Conservation (phyloP, 2,329 filamentous ascomycete species). For the Aureobasidium sp. region DNA sequence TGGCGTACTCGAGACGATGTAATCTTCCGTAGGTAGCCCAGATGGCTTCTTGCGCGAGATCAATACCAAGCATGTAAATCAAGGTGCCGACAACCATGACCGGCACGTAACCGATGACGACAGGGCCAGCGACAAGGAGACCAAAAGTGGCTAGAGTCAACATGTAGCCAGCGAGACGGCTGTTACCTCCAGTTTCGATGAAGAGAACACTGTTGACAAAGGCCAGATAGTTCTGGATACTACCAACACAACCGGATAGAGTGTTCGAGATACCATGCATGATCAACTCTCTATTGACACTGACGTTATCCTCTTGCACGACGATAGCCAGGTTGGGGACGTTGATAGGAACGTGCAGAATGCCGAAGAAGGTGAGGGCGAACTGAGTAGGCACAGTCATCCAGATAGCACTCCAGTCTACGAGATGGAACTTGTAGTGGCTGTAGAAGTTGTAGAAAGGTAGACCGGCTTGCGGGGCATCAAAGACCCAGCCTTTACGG, state of each 20-base stretch:
- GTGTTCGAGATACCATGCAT: conserved; percentile 96
- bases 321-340: conserved; percentile 93
- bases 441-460: conserved; percentile 99
- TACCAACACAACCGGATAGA: conserved; percentile 85
- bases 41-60: conserved; percentile 88
- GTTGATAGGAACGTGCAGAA: conserved; percentile 98
- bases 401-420: conserved; percentile 86
- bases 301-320: conserved; percentile 90
- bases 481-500: conserved; percentile 88
- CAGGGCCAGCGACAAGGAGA: conserved; percentile 86
- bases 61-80: conserved; percentile 96
- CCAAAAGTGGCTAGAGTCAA: conserved; percentile 83
- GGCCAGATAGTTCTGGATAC: conserved; percentile 96
- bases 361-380: conserved; percentile 96
- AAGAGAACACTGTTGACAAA: conserved; percentile 99
- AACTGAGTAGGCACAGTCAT: conserved; percentile 95
- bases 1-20: conserved; percentile 88
- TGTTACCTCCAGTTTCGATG: conserved; percentile 91
- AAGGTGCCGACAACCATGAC: conserved; percentile 97
- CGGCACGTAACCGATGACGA: conserved; percentile 92
- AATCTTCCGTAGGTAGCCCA: conserved; percentile 91
- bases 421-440: conserved; percentile 71
- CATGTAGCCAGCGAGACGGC: conserved; percentile 85
- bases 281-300: conserved; percentile 91
- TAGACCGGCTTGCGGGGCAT: conserved; percentile 83